Evolutionary conservation across 164 flowering plant genomes (phyloP).

Genomic region (Berberis vulgaris): DNA sequence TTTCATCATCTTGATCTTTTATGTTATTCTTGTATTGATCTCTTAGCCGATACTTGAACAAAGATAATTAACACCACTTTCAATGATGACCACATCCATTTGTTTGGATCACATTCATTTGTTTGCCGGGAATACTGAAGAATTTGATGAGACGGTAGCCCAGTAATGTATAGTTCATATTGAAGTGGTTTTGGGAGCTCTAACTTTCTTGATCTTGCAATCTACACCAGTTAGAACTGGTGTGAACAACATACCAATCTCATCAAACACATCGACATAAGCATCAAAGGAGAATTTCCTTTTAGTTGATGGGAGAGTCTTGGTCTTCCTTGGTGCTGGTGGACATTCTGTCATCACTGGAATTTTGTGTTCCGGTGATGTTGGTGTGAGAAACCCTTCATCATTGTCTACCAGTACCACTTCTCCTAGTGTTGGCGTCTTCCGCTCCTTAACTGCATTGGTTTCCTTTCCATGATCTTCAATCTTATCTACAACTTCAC

Average conservation of each 20-base stretch:
- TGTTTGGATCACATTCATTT: too few species aligned
- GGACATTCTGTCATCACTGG: slow-evolving; percentile 32
- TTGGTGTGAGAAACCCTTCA: slow-evolving; percentile 41
- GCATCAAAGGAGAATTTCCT: slow-evolving; percentile 10
- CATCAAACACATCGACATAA: slow-evolving; percentile 24
- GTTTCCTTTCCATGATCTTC: background rate
- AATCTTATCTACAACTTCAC: background rate
- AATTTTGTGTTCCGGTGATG: slow-evolving; percentile 28
- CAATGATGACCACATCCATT: too few species aligned
- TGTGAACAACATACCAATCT: slow-evolving; percentile 37
- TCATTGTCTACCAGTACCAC: slow-evolving; percentile 15
- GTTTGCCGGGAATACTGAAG: background rate
- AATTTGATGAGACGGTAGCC: background rate
- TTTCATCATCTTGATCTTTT: background rate
- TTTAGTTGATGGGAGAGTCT: slow-evolving; percentile 20
- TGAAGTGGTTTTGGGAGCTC: background rate
- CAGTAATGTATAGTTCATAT: background rate
- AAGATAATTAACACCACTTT: background rate
- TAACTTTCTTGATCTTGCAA: slow-evolving; percentile 36
- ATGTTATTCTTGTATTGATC: too few species aligned
- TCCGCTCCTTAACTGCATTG: background rate
- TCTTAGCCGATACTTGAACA: background rate
- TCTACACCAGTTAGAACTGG: slow-evolving; percentile 13
- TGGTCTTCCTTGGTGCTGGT: slow-evolving; percentile 50
- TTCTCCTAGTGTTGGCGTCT: slow-evolving; percentile 3